Evolutionary conservation across 1,284 basidiomycete genomes (phyloP).

Genomic region (Singerocomus inundabilis): DNA sequence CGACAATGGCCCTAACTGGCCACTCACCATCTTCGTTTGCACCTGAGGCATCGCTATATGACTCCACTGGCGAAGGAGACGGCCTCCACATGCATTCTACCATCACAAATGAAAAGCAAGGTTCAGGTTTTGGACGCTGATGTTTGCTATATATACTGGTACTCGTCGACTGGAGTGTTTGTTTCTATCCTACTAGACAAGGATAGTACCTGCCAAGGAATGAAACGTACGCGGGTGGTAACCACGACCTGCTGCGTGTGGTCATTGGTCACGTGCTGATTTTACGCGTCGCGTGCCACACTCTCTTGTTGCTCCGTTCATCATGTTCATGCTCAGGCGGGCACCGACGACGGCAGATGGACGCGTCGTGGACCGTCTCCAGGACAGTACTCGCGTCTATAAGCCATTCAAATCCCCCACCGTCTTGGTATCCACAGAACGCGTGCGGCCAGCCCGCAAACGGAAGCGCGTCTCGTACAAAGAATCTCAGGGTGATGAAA

Average conservation of each 20-base stretch:
- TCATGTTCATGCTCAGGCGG: slow-evolving; percentile 60
- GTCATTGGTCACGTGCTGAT: slow-evolving; percentile 21
- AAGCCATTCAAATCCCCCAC: slow-evolving; percentile 82
- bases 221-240: too few species aligned
- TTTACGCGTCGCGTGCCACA: background rate
- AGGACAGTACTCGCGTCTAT: slow-evolving; percentile 68
- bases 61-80: slow-evolving; percentile 35
- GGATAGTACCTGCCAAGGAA: too few species aligned
- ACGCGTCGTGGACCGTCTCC: slow-evolving; percentile 59
- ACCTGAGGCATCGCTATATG: slow-evolving; percentile 34
- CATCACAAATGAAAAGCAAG: background rate
- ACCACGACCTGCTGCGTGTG: too few species aligned
- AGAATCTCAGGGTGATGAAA: slow-evolving; percentile 48
- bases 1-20: slow-evolving; percentile 38
- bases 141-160: background rate
- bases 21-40: slow-evolving; percentile 35
- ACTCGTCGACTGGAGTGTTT: background rate
- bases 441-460: slow-evolving; percentile 70
- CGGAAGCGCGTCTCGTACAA: slow-evolving; percentile 84
- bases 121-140: too few species aligned
- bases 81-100: slow-evolving; percentile 26
- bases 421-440: slow-evolving; percentile 43
- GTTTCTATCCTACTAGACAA: too few species aligned
- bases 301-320: background rate
- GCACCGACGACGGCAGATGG: slow-evolving; percentile 68